Percentiles rank a stretch among this genome's conserved stretches.
phyloP scores from a whole-genome alignment of 208 protist species.

The Trypanosoma conorhini region DNA sequence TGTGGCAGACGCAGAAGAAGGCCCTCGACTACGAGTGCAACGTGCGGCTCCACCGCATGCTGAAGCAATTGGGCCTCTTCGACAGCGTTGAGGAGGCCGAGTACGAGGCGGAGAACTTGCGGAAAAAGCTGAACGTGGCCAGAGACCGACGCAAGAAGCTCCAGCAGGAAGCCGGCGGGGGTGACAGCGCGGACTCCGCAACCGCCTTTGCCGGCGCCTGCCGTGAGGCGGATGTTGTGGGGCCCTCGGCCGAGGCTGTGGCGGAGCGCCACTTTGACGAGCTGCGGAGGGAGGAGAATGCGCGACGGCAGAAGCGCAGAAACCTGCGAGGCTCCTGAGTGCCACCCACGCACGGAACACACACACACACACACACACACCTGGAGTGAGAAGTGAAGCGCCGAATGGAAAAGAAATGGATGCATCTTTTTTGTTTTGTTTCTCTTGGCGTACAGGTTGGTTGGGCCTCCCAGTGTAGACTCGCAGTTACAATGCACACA shows the following conservation, averaged over 20 bases:
- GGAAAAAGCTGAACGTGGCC: conserved; percentile 51
- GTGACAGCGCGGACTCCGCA: neutral
- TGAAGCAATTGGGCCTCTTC: conserved; percentile 55
- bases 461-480: neutral
- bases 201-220: neutral
- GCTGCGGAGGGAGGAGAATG: conserved; percentile 28
- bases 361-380: neutral
- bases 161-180: conserved; percentile 12
- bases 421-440: neutral
- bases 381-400: neutral
- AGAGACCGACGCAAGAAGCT: conserved; percentile 33
- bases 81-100: conserved; percentile 73
- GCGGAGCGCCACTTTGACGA: conserved; percentile 31
- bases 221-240: conserved; percentile 19
- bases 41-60: conserved; percentile 65
- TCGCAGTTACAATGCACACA: no score
- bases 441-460: neutral
- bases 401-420: neutral
- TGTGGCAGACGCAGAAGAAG: conserved; percentile 78
- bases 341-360: neutral
- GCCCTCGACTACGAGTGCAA: conserved; percentile 89
- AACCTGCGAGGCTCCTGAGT: neutral
- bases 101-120: conserved; percentile 69
- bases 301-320: conserved; percentile 18
- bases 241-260: conserved; percentile 21